Conservation (phyloP, 306 rosid species). For the Begonia masoniana region DNA sequence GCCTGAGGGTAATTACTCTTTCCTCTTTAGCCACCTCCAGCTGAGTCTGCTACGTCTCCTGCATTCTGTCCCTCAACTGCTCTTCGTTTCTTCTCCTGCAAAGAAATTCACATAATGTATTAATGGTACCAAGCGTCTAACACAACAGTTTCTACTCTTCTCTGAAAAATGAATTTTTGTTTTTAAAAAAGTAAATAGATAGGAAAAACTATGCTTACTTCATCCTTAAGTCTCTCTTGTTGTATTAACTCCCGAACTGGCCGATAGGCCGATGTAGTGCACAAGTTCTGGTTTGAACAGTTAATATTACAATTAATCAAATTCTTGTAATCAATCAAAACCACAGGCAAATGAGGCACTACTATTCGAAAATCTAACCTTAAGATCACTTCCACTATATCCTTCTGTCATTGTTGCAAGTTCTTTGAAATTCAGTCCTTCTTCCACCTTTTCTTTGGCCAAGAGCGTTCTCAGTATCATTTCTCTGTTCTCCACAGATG, state of each 20-base stretch:
- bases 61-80: slow-evolving; percentile 13
- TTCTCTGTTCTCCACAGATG: slow-evolving; percentile 77
- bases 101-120: not conserved
- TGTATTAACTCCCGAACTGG: slow-evolving; percentile 83
- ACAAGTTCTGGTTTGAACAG: slow-evolving; percentile 46
- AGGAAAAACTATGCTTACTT: slow-evolving; percentile 24
- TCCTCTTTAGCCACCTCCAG: slow-evolving; percentile 23
- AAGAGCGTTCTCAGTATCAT: slow-evolving; percentile 64
- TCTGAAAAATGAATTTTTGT: no score
- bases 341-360: not conserved
- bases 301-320: slow-evolving; percentile 4
- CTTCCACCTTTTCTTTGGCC: slow-evolving; percentile 57
- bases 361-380: slow-evolving; percentile 32
- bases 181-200: not conserved
- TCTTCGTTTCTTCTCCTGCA: slow-evolving; percentile 54
- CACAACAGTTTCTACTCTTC: not conserved
- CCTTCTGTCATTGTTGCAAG: slow-evolving; percentile 83
- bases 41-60: slow-evolving; percentile 15
- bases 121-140: not conserved
- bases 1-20: slow-evolving; percentile 64
- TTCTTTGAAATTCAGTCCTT: slow-evolving; percentile 50
- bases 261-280: slow-evolving; percentile 86
- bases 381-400: slow-evolving; percentile 87
- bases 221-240: slow-evolving; percentile 62
- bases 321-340: slow-evolving; percentile 3